Base-by-base conservation (phyloP, 1,284 basidiomycete species). In the Moesziomyces parantarcticus region DNA sequence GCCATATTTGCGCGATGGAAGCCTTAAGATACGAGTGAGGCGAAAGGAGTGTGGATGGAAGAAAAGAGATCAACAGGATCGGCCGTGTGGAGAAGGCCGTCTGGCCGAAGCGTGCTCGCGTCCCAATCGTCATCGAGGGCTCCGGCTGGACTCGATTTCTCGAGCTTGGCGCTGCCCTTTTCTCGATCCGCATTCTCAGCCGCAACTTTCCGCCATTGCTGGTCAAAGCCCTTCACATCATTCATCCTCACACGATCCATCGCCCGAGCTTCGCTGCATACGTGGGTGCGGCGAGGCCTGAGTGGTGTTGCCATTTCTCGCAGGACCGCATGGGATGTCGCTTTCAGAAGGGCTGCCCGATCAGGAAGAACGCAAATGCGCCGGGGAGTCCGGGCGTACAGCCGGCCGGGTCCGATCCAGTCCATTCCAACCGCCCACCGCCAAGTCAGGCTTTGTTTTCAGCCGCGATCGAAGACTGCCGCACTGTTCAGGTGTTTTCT, bases 1-100 rank as follows among this genome's bases (percentile, higher is more conserved):
- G 69, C 69, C 69, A 72, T 72, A 4, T 61, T 70, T 47, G 39
- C 26, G 20, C 46, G 45, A 25, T 32, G 21, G 11, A 29, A 39
- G 36, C 13, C 36, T 39, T 4, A 39, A 16, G 16, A 20, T 20
- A 22, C 25, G 41, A 11, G 13, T 13, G 25, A 20, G 41, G 42
- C 20, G 48, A 48, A 16, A 25, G 44, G 44, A 39, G 36, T 49
- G 41, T 50, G 40, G 40, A 40, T 56, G 48, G 29, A 29, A 42
- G 45, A 46, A 43, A 43, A 29, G 42, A 52, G 36, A 39, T 39
- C 36, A 39, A 39, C 16, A 5, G 36, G 49, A 18, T 42, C 41
- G 39, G 16, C 23, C 18, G 41, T 23, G 7, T 34, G 29, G 43
- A 49, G 50, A 51, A 52, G 44, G n/a, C 43, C 22, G 16, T 18